Evolutionary conservation across 208 protist genomes (phyloP).

Genomic region (Leishmania martiniquensis): DNA sequence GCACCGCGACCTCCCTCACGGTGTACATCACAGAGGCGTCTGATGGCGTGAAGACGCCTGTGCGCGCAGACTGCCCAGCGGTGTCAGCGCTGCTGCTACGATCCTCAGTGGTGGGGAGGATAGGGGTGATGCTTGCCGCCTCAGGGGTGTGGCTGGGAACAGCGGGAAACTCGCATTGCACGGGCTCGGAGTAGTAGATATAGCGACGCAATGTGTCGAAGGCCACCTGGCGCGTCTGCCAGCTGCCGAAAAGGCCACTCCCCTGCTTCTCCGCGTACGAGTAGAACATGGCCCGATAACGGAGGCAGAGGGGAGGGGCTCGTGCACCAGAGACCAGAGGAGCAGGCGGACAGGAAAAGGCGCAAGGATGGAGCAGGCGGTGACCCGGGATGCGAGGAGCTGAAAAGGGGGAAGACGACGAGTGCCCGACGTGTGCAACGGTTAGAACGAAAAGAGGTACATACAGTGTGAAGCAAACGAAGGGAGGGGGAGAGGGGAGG

Average conservation of each 20-base stretch:
- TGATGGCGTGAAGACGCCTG: neutral
- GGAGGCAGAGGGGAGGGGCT: neutral
- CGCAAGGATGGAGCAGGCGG: neutral
- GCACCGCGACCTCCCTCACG: neutral
- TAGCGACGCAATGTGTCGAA: conserved; percentile 74
- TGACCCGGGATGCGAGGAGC: too few relatives aligned
- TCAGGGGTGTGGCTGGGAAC: neutral
- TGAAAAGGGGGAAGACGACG: neutral
- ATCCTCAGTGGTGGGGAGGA: neutral
- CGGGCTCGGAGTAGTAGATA: conserved; percentile 63
- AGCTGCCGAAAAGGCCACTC: conserved; percentile 44
- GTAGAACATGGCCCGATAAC: conserved; percentile 55
- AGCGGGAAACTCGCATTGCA: conserved; percentile 1
- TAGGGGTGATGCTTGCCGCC: neutral
- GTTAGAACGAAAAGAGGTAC: too few relatives aligned
- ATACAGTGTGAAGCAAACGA: conserved; percentile 11
- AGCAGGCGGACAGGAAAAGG: too few relatives aligned
- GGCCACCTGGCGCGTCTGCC: conserved; percentile 53
- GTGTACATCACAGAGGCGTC: neutral
- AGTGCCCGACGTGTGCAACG: conserved; percentile 1
- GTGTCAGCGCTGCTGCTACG: neutral
- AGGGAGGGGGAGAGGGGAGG: conserved; percentile 9
- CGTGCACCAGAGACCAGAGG: neutral
- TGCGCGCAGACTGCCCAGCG: neutral
- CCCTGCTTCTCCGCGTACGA: conserved; percentile 59